These are phyloP conservation scores for Rubia balearica DNA, from an alignment of 305 asterid genomes.

Conservation along the genomic window DNA sequence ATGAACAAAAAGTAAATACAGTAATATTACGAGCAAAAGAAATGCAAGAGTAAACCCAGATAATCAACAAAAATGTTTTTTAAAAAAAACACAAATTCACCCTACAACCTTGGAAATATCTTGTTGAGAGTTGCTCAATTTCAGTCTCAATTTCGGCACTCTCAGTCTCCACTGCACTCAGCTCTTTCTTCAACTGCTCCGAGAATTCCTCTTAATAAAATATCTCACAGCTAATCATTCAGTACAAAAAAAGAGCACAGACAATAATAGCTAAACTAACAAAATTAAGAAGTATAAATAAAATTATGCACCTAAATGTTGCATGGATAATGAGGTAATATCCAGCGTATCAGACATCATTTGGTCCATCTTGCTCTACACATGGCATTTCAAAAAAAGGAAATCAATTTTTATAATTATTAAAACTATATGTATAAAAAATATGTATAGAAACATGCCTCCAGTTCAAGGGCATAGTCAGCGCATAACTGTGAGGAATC, in stretches of 20 bases:
- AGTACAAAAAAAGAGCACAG: background rate
- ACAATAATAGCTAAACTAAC: background rate
- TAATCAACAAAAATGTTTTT: background rate
- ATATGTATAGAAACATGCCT: slow-evolving; percentile 38
- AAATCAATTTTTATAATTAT: slow-evolving; percentile 2
- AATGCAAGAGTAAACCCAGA: background rate
- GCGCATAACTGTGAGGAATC: slow-evolving; percentile 30
- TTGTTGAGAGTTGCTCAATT: slow-evolving; percentile 45
- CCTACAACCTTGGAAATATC: slow-evolving; percentile 54
- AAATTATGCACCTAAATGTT: slow-evolving; percentile 40
- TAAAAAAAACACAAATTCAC: slow-evolving; percentile 17
- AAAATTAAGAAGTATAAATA: background rate
- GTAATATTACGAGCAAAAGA: background rate
- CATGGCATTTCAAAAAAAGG: background rate
- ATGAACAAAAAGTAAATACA: slow-evolving; percentile 1
- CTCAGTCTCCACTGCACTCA: slow-evolving; percentile 47
- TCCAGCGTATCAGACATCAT: slow-evolving; percentile 34
- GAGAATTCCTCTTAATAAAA: slow-evolving; percentile 44
- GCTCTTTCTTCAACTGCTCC: slow-evolving; percentile 45
- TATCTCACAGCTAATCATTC: slow-evolving; percentile 1
- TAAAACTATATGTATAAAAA: background rate
- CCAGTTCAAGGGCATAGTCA: slow-evolving; percentile 36
- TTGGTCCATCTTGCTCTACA: slow-evolving; percentile 42
- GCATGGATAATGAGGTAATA: slow-evolving; percentile 33
- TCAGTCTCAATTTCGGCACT: slow-evolving; percentile 39